Base-by-base conservation (phyloP, 441 rosid genomes). In the Populus tomentosa region DNA sequence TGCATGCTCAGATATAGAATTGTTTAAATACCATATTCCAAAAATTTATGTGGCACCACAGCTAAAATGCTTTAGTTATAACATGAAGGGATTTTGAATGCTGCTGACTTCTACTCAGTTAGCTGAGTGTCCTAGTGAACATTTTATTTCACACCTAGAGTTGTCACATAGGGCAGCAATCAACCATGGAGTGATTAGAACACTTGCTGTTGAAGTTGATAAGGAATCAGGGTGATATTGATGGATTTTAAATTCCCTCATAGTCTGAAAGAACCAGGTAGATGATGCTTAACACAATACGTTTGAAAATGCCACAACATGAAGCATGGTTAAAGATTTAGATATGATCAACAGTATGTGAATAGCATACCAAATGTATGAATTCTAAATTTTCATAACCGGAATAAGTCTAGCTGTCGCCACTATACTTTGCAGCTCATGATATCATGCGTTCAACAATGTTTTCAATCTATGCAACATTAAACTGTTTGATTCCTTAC, bases 401-500 rank as follows among this genome's bases (percentile, higher is more conserved):
- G 2, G 13, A 40, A 35, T 42, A 72, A 23, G 20, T 16, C n/a
- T 1, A 56, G 71, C 16, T 62, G 63, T 73, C 26, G 14, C 21
- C 10, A 16, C 1, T 13, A 62, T 18, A 36, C 20, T 65, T 28
- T 28, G 67, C 8, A 42, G 30, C 30, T 30, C 71, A 50, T 72
- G 36, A 61, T 59, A n/a, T n/a, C 5, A 70, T 14, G 6, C 33
- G n/a, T 35, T 69, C 16, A 23, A 14, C 63, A 26, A 64, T 24
- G 38, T 56, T 62, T 18, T 50, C 30, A 42, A 6, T 72, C 7
- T 18, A 21, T 28, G 11, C 40, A 18, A 73, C 67, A 74, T 35
- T 83, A 23, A 63, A 72, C 28, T 33, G 24, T 42, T 82, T 75
- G 56, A 62, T 77, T 79, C 32, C 32, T 81, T 78, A 70, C 59